These are phyloP conservation scores for Mycoemilia scoparia DNA, from an alignment of 192 early-diverging fungal species.

Conservation along the genomic window DNA sequence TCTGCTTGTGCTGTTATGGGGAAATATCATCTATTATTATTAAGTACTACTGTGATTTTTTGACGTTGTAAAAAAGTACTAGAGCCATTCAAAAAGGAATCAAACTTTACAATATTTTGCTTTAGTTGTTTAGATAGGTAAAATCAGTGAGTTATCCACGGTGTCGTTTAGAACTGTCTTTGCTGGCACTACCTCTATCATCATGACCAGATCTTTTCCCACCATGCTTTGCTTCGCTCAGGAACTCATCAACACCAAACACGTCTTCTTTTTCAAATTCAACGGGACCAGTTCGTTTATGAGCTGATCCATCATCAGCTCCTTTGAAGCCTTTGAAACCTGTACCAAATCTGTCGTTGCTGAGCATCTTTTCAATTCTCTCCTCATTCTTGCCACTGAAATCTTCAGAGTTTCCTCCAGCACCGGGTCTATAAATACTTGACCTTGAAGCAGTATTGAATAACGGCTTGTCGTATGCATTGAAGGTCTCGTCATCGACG, in stretches of 20 bases:
- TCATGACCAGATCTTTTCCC: too few species aligned
- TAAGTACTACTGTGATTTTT: too few species aligned
- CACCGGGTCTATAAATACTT: conserved; percentile 59
- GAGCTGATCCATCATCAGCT: conserved; percentile 33
- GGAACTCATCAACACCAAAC: conserved; percentile 83
- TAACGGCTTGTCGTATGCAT: conserved; percentile 90
- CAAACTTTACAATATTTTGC: too few species aligned
- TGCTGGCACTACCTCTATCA: too few species aligned
- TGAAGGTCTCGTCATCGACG: conserved; percentile 81
- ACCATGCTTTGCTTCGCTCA: conserved; percentile 49
- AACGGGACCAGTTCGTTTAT: conserved; percentile 61
- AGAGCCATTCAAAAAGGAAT: too few species aligned
- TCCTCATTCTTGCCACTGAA: conserved; percentile 49
- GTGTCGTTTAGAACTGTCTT: too few species aligned
- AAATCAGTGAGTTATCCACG: too few species aligned
- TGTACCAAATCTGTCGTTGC: conserved; percentile 44
- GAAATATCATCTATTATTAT: too few species aligned
- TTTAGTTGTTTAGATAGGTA: too few species aligned
- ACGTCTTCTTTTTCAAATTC: conserved; percentile 92
- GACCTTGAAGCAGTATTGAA: conserved; percentile 46
- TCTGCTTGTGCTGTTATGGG: too few species aligned
- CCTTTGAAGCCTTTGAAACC: conserved; percentile 48
- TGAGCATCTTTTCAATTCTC: conserved; percentile 46
- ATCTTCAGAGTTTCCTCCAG: conserved; percentile 4
- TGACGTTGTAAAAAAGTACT: too few species aligned